These are phyloP conservation scores for Meira nashicola DNA, from an alignment of 1,284 basidiomycete species.

Conservation along the genomic window DNA sequence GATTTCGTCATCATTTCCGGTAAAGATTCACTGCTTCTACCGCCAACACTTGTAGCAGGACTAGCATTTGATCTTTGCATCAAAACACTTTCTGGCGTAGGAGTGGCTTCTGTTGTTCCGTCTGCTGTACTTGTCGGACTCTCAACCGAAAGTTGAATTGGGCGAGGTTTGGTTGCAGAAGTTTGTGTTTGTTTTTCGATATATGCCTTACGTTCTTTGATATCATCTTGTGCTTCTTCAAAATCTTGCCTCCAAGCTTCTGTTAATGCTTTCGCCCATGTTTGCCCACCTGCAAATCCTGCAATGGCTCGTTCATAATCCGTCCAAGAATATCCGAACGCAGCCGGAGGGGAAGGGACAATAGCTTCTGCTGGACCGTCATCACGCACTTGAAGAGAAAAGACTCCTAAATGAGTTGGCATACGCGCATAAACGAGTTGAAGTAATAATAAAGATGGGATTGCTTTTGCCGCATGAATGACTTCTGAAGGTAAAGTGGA, in stretches of 20 bases:
- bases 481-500: conserved; percentile 11
- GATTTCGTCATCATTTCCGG: conserved; percentile 40
- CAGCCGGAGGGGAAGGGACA: conserved; percentile 32
- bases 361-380: background rate
- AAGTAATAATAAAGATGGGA: conserved; percentile 41
- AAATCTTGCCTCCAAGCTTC: conserved; percentile 27
- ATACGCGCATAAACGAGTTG: conserved; percentile 46
- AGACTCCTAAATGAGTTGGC: conserved; percentile 15
- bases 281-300: conserved; percentile 42
- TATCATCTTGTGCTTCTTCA: background rate
- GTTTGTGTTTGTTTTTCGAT: no score
- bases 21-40: conserved; percentile 11
- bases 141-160: no score
- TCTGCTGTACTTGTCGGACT: background rate
- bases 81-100: background rate
- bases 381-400: background rate
- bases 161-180: no score
- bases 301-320: conserved; percentile 46
- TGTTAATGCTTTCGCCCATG: conserved; percentile 38
- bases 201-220: no score
- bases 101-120: background rate
- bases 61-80: background rate
- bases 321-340: conserved; percentile 42
- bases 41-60: background rate
- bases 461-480: conserved; percentile 36